phyloP scores from a whole-genome alignment of 805 yeast species.

The Saturnispora dispora region DNA sequence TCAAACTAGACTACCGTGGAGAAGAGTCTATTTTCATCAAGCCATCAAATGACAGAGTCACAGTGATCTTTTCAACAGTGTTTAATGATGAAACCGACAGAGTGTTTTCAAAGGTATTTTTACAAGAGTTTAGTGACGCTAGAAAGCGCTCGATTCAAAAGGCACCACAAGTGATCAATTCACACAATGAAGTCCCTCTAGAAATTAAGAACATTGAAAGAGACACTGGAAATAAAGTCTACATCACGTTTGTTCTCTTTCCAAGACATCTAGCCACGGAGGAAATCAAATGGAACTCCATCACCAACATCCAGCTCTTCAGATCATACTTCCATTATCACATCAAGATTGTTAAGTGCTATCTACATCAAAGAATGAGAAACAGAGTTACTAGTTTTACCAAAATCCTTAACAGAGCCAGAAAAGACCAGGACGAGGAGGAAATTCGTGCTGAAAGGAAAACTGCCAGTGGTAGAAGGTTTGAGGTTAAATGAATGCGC shows the following conservation, averaged over 20 bases:
- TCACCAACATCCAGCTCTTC: conserved; percentile 84
- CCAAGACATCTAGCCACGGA: conserved; percentile 66
- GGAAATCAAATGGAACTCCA: conserved; percentile 68
- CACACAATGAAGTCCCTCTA: conserved; percentile 86
- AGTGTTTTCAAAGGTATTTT: conserved; percentile 77
- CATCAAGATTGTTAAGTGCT: conserved; percentile 96
- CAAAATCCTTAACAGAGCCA: conserved; percentile 93
- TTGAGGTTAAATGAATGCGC: conserved; percentile 29
- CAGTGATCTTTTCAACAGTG: conserved; percentile 88
- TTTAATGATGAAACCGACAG: conserved; percentile 97
- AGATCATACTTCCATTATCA: conserved; percentile 98
- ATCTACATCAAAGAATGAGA: conserved; percentile 97
- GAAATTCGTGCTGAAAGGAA: conserved; percentile 43
- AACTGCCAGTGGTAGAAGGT: conserved; percentile 67
- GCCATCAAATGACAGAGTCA: conserved; percentile 92
- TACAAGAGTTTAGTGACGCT: conserved; percentile 93
- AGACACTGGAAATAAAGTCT: conserved; percentile 29
- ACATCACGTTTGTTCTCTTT: conserved; percentile 64
- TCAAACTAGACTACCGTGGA: conserved; percentile 79
- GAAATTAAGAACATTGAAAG: conserved; percentile 49
- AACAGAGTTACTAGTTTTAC: conserved; percentile 87
- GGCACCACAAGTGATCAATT: conserved; percentile 94
- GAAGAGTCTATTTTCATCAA: conserved; percentile 84
- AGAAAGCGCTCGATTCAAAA: conserved; percentile 92
- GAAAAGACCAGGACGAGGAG: conserved; percentile 80